Evolutionary conservation across 495 filamentous ascomycete genomes (phyloP), one percentile per base, ranked within the genome.

Genomic region (Staphylotrichum longicolle): DNA sequence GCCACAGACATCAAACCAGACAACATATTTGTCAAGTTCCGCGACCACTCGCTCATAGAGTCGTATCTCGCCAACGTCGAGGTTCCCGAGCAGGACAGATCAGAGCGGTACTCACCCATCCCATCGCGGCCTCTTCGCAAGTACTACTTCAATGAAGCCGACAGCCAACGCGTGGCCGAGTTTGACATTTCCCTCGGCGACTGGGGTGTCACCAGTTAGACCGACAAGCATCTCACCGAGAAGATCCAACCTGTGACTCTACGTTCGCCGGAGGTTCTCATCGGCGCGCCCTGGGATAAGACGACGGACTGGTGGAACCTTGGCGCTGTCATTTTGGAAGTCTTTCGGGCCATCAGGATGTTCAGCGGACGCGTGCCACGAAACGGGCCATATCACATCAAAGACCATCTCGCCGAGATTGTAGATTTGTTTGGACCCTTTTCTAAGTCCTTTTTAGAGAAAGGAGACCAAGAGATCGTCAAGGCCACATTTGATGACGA

Each of bases 181-280:
- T 59, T 68, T 10, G 55, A 63, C 46, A 63, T 70, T 41, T 57
- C 64, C 7, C 64, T 73, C 1, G 65, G 65, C 42, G 72, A 75
- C 51, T 75, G 71, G 69, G 66, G 62, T 7, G 63, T 72, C 1
- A 39, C 72, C 2, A 73, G 72, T 51, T 73, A 62, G 60, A 55
- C 58, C 5, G 49, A 15, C 2, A 66, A 66, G 40, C 70, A 70
- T 39, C 69, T 73, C 3, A 65, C 50, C 3, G 65, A 72, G 47
- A 57, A 47, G 32, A 75, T 73, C 60, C 68, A 75, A 33, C 66
- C 71, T 32, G 59, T 72, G 11, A 48, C 60, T 5, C 66, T 74
- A 4, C 63, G 70, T 3, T 57, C 71, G 4, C 70, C 73, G 1
- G 71, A 74, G 54, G 68, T 74, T 11, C 62, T 75, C 8, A 67